Evolutionary conservation across 2,329 filamentous ascomycete species (phyloP), one percentile per base, ranked within the genome.

Genomic region (Diaporthe eres): DNA sequence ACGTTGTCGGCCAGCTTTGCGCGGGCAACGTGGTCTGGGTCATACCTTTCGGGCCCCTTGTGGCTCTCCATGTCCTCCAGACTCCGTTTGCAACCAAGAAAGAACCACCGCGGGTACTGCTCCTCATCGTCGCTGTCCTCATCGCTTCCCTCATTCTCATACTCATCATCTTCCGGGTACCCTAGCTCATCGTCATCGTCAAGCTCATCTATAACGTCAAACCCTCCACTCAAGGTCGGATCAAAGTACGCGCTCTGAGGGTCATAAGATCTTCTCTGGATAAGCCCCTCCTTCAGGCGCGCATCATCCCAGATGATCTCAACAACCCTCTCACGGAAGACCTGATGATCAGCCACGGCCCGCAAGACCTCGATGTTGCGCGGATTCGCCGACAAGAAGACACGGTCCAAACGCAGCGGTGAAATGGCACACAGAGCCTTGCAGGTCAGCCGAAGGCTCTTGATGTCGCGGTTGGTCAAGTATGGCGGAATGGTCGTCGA

Each of bases 241-340:
- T 53, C 65, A 17, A 15, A 55, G 31, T 44, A 28, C 6, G 9
- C 22, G 39, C 65, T 51, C 19, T 17, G 17, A 53, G 31, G n/a
- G 37, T 53, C 31, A 53, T 25, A 15, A 19, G 65, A 70, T 28
- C 34, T 51, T n/a, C 34, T 70, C 39, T 47, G 25, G 10, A n/a
- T 22, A 19, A 44, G 70, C 22, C n/a, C 51, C 12, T 72, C 53
- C 22, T 42, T 28, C 13, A 72, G 70, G 25, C 51, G 51, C 53
- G 70, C 70, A 60, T 72, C 70, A 22, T 72, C 70, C 49, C 51
- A 72, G 19, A 67, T 65, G 19, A 74, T 53, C 58, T 74, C 71
- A 65, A 51, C 42, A 15, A 74, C 37, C n/a, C 39, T 7, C 28
- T 31, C 4, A 19, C 58, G 25, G 25, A 65, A 25, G 8, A 67